Evolutionary conservation across 2,329 filamentous ascomycete genomes (phyloP).

Genomic region (Trichophyton mentagrophytes): DNA sequence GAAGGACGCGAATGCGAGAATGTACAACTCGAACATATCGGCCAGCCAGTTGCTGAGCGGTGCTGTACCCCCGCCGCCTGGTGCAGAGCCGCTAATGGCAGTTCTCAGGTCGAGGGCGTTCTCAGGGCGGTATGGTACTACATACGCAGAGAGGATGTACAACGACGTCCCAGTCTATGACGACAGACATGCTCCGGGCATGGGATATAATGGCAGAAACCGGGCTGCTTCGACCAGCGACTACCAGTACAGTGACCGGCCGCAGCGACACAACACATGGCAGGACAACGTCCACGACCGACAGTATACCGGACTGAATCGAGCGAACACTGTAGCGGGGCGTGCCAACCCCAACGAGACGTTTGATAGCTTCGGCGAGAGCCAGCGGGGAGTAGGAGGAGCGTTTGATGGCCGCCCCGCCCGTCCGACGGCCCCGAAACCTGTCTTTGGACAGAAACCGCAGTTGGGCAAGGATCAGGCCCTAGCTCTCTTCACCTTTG

Average conservation of each 20-base stretch:
- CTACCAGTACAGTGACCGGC: slow-evolving; percentile 44
- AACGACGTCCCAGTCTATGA: slow-evolving; percentile 90
- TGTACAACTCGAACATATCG: slow-evolving; percentile 74
- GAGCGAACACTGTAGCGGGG: slow-evolving; percentile 20
- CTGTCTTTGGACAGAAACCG: slow-evolving; percentile 51
- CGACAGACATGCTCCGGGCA: slow-evolving; percentile 58
- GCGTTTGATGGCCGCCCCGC: slow-evolving; percentile 52
- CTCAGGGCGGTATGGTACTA: slow-evolving; percentile 45
- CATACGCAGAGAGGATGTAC: slow-evolving; percentile 59
- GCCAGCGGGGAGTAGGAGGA: slow-evolving; percentile 10
- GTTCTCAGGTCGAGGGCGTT: slow-evolving; percentile 80
- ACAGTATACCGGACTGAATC: slow-evolving; percentile 22
- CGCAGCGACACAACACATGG: slow-evolving; percentile 37
- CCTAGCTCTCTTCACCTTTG: slow-evolving; percentile 83
- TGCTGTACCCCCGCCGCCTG: slow-evolving; percentile 61
- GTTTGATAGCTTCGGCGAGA: slow-evolving; percentile 18
- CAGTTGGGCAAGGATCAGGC: slow-evolving; percentile 55
- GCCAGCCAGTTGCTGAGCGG: slow-evolving; percentile 73
- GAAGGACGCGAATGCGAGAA: slow-evolving; percentile 90
- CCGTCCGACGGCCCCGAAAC: slow-evolving; percentile 78
- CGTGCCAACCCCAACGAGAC: slow-evolving; percentile 25
- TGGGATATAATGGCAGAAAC: slow-evolving; percentile 63
- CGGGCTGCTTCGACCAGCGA: slow-evolving; percentile 41
- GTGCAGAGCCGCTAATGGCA: slow-evolving; percentile 70
- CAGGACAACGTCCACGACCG: slow-evolving; percentile 38